Conservation (phyloP, 2,329 filamentous ascomycete species). For the Pseudogymnoascus sp. region DNA sequence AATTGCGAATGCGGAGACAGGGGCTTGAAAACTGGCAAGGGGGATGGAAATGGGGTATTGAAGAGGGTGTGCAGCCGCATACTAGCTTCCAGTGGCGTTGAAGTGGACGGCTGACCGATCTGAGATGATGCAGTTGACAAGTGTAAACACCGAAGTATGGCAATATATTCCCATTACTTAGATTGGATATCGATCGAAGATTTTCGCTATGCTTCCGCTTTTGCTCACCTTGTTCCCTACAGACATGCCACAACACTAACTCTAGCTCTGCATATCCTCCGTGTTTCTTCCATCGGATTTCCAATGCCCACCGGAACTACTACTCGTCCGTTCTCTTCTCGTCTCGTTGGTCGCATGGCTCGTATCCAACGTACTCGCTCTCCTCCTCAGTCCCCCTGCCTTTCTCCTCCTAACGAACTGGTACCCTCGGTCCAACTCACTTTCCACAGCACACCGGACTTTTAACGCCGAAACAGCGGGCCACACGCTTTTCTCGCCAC, state of each 20-base stretch:
- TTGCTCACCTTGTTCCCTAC: neutral
- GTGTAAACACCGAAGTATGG: neutral
- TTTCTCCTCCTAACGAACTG: slow-evolving; percentile 60
- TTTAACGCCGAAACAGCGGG: slow-evolving; percentile 76
- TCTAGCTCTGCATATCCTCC: slow-evolving; percentile 3
- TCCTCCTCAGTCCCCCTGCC: slow-evolving; percentile 27
- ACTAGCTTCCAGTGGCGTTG: neutral
- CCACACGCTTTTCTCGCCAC: slow-evolving; percentile 85
- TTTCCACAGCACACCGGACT: slow-evolving; percentile 76
- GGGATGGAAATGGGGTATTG: neutral
- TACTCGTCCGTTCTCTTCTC: slow-evolving; percentile 25
- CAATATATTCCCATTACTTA: neutral
- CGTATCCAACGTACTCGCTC: slow-evolving; percentile 27
- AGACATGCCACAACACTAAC: neutral
- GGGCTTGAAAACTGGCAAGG: neutral
- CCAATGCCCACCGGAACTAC: slow-evolving; percentile 23
- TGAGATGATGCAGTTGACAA: neutral
- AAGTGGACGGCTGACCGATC: neutral
- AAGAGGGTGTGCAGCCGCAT: neutral
- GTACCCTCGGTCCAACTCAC: slow-evolving; percentile 80
- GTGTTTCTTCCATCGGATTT: slow-evolving; percentile 3
- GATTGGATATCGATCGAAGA: neutral
- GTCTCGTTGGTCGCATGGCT: slow-evolving; percentile 20
- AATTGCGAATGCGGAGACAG: neutral
- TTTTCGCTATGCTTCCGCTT: slow-evolving; percentile 7